Evolutionary conservation across 371 early-diverging fungal genomes (phyloP), one percentile per base, ranked within the genome.

Genomic region (Dichotomocladium elegans): DNA sequence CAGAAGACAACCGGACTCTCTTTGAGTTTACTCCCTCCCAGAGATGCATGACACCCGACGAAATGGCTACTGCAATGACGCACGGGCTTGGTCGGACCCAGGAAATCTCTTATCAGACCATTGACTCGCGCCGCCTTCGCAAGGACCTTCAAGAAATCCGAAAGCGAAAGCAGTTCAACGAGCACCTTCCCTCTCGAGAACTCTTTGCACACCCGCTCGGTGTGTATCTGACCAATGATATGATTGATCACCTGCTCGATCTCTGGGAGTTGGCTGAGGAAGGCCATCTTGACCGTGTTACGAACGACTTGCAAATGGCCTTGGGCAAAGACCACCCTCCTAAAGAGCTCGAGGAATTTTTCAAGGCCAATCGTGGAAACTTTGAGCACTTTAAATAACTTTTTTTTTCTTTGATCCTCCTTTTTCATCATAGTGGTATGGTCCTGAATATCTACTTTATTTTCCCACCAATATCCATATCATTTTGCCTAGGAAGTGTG

Each of bases 321-420:
- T 57, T 72, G 51, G 41, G 53, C 1, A n/a, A n/a, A n/a, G 25
- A 43, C 26, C 57, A 45, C 31, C 33, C 63, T 7, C 68, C 72
- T 46, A 55, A 54, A 3, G 47, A 27, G 15, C n/a, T 72, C 30
- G 43, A 50, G 28, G 27, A 63, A 0, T 72, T 60, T 41, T 65
- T 68, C 26, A 28, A 68, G 34, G 47, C 41, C 41, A 72, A 72
- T 46, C 72, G 68, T 17, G 58, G 66, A 3, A 53, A 65, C 24
- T 68, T 47, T 47, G 22, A 24, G 14, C 47, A 15, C 2, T 47
- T 47, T 30, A 21, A 47, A 22, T 47, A 26, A n/a, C n/a, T n/a
- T n/a, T n/a, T n/a, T n/a, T n/a, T n/a, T n/a, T n/a, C n/a, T n/a
- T n/a, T n/a, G n/a, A n/a, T n/a, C n/a, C n/a, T n/a, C n/a, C n/a